These are phyloP conservation scores for Glebionis coronaria DNA, from an alignment of 129 eudicot genomes.

Conservation along the genomic window DNA sequence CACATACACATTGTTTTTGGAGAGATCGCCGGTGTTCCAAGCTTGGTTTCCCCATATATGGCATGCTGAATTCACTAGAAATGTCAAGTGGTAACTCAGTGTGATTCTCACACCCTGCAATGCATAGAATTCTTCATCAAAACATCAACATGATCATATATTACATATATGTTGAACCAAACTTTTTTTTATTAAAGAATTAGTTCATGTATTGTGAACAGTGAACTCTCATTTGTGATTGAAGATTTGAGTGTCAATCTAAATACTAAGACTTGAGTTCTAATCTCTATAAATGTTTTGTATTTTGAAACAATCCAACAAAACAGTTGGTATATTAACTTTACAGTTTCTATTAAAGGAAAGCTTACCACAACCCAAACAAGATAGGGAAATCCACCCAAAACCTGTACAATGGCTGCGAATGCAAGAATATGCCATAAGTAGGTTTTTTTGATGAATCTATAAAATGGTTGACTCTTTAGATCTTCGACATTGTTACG, in stretches of 20 bases:
- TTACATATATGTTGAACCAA: too few relatives aligned
- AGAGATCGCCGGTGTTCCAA: slow-evolving; percentile 55
- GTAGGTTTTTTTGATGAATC: slow-evolving; percentile 23
- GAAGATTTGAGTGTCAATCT: too few relatives aligned
- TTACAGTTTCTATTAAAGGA: too few relatives aligned
- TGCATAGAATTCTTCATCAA: neutral
- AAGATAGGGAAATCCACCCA: slow-evolving; percentile 29
- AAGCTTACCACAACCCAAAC: slow-evolving; percentile 30
- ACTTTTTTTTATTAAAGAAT: too few relatives aligned
- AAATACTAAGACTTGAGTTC: too few relatives aligned
- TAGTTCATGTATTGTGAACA: too few relatives aligned
- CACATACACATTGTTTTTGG: slow-evolving; percentile 30
- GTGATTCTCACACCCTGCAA: slow-evolving; percentile 29
- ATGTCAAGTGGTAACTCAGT: slow-evolving; percentile 20
- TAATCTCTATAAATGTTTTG: too few relatives aligned
- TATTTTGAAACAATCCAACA: too few relatives aligned
- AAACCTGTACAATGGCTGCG: slow-evolving; percentile 7
- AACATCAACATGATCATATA: neutral
- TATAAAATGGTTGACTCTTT: slow-evolving; percentile 29
- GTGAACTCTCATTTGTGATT: too few relatives aligned
- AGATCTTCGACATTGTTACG: slow-evolving; percentile 31
- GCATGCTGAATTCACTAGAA: slow-evolving; percentile 58
- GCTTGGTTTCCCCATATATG: slow-evolving; percentile 61
- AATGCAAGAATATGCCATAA: slow-evolving; percentile 16
- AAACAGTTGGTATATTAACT: too few relatives aligned